Conservation (phyloP, 352 stramenopile genomes). For the Pythium dissotocum region DNA sequence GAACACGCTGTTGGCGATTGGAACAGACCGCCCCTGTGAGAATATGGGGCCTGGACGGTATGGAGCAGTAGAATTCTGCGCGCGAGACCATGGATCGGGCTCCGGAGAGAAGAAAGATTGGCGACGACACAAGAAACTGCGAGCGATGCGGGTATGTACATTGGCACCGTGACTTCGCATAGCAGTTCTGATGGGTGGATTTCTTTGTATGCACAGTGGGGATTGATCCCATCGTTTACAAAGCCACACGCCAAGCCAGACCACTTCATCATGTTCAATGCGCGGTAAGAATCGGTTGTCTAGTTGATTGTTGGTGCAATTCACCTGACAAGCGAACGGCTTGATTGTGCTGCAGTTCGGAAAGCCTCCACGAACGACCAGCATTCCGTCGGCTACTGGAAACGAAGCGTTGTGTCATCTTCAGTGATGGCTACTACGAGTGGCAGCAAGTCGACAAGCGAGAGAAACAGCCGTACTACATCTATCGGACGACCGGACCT, state of each 20-base stretch:
- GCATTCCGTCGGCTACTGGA: slow-evolving; percentile 77
- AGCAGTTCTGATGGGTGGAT: background rate
- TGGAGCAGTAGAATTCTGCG: slow-evolving; percentile 51
- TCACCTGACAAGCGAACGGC: too few species aligned
- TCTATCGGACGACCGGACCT: slow-evolving; percentile 44
- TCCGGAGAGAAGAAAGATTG: slow-evolving; percentile 13
- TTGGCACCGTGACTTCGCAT: too few species aligned
- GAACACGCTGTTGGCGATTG: background rate
- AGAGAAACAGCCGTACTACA: slow-evolving; percentile 91
- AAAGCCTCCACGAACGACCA: slow-evolving; percentile 67
- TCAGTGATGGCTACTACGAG: slow-evolving; percentile 91
- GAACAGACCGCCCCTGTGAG: slow-evolving; percentile 66
- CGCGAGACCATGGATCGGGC: background rate
- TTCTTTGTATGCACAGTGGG: slow-evolving; percentile 46
- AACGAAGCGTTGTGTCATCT: slow-evolving; percentile 74
- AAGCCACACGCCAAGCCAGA: slow-evolving; percentile 73
- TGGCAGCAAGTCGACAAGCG: slow-evolving; percentile 88
- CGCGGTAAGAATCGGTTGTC: slow-evolving; percentile 38
- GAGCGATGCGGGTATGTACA: slow-evolving; percentile 55
- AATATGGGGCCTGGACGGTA: slow-evolving; percentile 80
- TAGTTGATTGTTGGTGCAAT: background rate
- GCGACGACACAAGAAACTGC: slow-evolving; percentile 33
- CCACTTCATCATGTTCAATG: slow-evolving; percentile 89
- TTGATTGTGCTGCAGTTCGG: slow-evolving; percentile 40
- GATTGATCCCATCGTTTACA: slow-evolving; percentile 80